Evolutionary conservation across 2,329 filamentous ascomycete species (phyloP), one percentile per base, ranked within the genome.

Genomic region (Monilinia fructigena): DNA sequence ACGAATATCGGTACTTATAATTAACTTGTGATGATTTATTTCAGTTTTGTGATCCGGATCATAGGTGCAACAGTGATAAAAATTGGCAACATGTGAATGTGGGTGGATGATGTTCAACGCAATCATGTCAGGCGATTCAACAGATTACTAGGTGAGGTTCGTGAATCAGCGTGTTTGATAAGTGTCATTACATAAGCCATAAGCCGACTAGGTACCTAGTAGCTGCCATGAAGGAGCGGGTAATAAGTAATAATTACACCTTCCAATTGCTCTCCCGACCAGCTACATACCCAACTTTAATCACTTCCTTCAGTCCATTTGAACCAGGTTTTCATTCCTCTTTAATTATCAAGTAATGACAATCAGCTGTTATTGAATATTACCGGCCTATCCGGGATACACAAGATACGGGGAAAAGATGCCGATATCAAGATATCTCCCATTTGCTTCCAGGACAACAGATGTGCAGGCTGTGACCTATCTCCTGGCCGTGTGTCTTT

Each of bases 401-500:
- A 61, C 63, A 61, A 58, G 61, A 53, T 26, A 31, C 50, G 47
- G 55, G 53, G 48, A 28, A 42, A 54, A 42, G 20, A 66, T 66
- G 63, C 23, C 64, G 45, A 60, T 73, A 58, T 74, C 73, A 18
- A 73, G 63, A 70, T 74, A 73, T 63, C 72, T 77, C 6, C 86
- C 86, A 38, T 89, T 89, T 77, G 81, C 85, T 69, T 77, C 81
- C 28, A 81, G 83, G 55, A 86, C 85, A n/a, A 88, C 86, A 16
- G 79, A 82, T 5, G 76, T 85, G 26, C 86, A 89, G 74, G 87
- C 85, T n/a, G 77, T 84, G 66, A 90, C 91, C 40, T 96, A 96
- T 77, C 86, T 96, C 47, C 83, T 93, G 70, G 89, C 89, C 75
- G 90, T 95, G 74, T 91, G 90, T 68, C 86, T 96, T 72, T 94